These are phyloP conservation scores for Hanseniaspora clermontiae DNA, from an alignment of 805 yeast genomes.

Conservation along the genomic window DNA sequence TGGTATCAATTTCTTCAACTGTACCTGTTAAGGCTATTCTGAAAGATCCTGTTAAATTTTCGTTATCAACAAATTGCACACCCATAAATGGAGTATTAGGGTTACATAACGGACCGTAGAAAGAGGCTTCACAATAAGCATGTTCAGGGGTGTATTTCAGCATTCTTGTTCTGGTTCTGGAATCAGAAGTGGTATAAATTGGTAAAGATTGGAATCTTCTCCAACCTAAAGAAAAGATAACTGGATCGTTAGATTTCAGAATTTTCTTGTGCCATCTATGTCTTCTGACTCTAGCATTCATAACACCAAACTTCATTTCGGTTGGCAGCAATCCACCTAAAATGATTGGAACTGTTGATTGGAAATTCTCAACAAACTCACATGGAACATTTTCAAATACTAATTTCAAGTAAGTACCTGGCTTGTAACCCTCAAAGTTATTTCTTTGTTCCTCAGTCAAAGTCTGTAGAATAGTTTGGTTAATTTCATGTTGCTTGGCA, in stretches of 20 bases:
- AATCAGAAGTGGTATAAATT: slow-evolving; percentile 88
- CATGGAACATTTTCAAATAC: slow-evolving; percentile 76
- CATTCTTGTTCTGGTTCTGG: slow-evolving; percentile 96
- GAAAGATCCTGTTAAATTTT: slow-evolving; percentile 77
- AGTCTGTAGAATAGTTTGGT: slow-evolving; percentile 60
- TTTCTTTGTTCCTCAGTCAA: slow-evolving; percentile 68
- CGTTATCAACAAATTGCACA: slow-evolving; percentile 72
- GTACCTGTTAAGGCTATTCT: slow-evolving; percentile 95
- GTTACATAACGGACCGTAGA: slow-evolving; percentile 92
- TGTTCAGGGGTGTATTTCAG: slow-evolving; percentile 97
- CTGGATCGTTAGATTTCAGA: slow-evolving; percentile 87
- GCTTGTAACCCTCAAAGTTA: slow-evolving; percentile 78
- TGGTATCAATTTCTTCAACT: slow-evolving; percentile 82
- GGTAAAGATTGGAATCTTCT: slow-evolving; percentile 96
- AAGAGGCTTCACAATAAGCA: slow-evolving; percentile 87
- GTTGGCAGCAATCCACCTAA: slow-evolving; percentile 85
- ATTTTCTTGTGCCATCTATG: slow-evolving; percentile 99
- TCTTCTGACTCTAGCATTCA: slow-evolving; percentile 88
- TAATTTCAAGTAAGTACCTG: slow-evolving; percentile 86
- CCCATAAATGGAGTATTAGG: slow-evolving; percentile 98
- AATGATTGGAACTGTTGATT: slow-evolving; percentile 73
- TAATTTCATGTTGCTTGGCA: slow-evolving; percentile 90
- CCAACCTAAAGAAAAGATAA: slow-evolving; percentile 92
- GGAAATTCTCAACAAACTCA: slow-evolving; percentile 78
- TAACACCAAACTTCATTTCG: slow-evolving; percentile 83